Evolutionary conservation across 2,329 filamentous ascomycete species (phyloP).

Genomic region (Epichloe aotearoae): DNA sequence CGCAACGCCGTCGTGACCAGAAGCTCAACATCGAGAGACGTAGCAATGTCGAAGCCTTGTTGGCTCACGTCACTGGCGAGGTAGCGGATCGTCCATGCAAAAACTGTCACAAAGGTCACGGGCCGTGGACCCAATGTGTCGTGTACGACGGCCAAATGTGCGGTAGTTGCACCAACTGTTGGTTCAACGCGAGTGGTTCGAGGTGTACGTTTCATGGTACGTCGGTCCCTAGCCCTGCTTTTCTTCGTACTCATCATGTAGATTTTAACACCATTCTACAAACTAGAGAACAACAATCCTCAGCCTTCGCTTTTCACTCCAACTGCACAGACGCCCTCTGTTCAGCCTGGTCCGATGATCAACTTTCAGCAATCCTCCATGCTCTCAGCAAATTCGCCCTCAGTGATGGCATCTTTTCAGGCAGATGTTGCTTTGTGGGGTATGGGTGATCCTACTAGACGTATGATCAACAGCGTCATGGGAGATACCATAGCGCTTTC

Average conservation of each 20-base stretch:
- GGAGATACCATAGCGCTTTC: conserved; percentile 30
- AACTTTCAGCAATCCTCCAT: conserved; percentile 10
- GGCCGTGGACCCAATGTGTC: conserved; percentile 46
- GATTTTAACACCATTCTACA: background rate
- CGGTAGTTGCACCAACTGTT: conserved; percentile 49
- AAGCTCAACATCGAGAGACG: conserved; percentile 41
- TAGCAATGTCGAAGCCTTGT: conserved; percentile 46
- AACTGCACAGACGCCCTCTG: background rate
- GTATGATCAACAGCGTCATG: conserved; percentile 26
- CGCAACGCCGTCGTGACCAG: conserved; percentile 41
- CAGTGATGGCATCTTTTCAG: conserved; percentile 1
- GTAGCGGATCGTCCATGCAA: conserved; percentile 37
- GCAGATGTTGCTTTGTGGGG: conserved; percentile 23
- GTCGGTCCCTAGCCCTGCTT: conserved; percentile 9
- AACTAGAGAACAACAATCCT: conserved; percentile 31
- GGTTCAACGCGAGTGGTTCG: conserved; percentile 48
- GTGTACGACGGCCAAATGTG: conserved; percentile 48
- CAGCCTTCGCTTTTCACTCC: conserved; percentile 15
- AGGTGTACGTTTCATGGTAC: conserved; percentile 48
- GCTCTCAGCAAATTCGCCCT: background rate
- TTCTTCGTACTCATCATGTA: background rate
- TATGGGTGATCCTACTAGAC: conserved; percentile 10
- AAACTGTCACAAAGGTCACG: conserved; percentile 47
- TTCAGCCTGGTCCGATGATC: conserved; percentile 2
- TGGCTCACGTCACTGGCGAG: conserved; percentile 42